phyloP scores from a whole-genome alignment of 441 rosid species.

The Brassica balearica region DNA sequence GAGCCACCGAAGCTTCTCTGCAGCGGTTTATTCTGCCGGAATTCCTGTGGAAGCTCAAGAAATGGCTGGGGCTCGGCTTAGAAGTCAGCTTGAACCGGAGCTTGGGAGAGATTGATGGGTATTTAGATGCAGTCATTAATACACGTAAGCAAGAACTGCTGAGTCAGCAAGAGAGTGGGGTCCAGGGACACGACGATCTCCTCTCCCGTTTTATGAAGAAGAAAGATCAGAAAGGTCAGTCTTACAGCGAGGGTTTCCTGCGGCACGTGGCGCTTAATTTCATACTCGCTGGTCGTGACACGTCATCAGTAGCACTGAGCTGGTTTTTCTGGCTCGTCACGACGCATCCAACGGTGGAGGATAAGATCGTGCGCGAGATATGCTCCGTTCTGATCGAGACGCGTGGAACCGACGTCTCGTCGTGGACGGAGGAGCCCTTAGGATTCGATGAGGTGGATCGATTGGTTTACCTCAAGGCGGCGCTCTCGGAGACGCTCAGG shows the following conservation, averaged over 20 bases:
- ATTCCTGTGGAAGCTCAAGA: conserved; percentile 76
- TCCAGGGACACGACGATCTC: conserved; percentile 79
- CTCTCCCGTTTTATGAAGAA: conserved; percentile 86
- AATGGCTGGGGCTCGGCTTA: conserved; percentile 82
- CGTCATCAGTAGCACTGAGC: too few species aligned
- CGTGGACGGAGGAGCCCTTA: conserved; percentile 74
- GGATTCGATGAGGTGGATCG: conserved; percentile 75
- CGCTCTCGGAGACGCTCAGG: conserved; percentile 81
- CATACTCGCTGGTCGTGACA: conserved; percentile 71
- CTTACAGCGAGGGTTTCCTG: conserved; percentile 69
- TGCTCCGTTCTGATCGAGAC: conserved; percentile 65
- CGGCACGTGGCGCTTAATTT: conserved; percentile 88
- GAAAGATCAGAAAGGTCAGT: conserved; percentile 81
- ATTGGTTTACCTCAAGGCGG: conserved; percentile 78
- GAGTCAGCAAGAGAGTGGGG: conserved; percentile 53
- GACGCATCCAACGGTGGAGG: conserved; percentile 69
- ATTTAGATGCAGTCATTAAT: conserved; percentile 63
- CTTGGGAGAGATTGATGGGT: conserved; percentile 62
- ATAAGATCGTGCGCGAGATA: conserved; percentile 66
- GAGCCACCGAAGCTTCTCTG: conserved; percentile 89
- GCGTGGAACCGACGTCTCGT: conserved; percentile 61
- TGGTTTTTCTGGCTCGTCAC: conserved; percentile 63
- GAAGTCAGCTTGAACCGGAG: conserved; percentile 81
- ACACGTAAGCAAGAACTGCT: conserved; percentile 69
- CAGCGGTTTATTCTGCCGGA: conserved; percentile 88